These are phyloP conservation scores for Pichia pseudocactophila DNA, from an alignment of 805 yeast genomes.

Conservation along the genomic window DNA sequence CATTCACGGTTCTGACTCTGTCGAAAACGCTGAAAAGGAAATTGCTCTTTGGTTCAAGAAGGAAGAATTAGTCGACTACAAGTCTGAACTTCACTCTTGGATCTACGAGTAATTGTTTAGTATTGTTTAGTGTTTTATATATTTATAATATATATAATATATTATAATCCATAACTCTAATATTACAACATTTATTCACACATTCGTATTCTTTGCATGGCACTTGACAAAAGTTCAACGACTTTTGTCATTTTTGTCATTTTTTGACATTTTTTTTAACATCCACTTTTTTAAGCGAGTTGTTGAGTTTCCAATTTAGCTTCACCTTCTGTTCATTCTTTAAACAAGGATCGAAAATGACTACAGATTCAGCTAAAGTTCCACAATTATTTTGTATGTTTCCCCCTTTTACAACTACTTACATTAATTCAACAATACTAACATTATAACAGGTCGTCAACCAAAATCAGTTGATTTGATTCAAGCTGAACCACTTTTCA, in stretches of 20 bases:
- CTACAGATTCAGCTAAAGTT: conserved; percentile 7
- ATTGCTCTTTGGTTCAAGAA: conserved; percentile 95
- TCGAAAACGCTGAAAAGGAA: conserved; percentile 94
- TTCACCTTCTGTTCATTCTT: no score
- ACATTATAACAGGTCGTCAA: conserved; percentile 32
- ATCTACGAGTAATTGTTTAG: conserved; percentile 68
- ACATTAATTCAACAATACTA: neutral
- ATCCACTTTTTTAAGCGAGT: no score
- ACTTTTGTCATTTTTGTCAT: no score
- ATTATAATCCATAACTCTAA: no score
- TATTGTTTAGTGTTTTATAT: neutral
- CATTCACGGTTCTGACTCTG: conserved; percentile 98
- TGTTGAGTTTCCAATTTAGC: no score
- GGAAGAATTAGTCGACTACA: conserved; percentile 92
- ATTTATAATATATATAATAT: neutral
- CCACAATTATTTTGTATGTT: conserved; percentile 25
- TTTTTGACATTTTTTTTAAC: no score
- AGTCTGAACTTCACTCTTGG: conserved; percentile 78
- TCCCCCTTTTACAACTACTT: neutral
- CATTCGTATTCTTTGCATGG: no score
- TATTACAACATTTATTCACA: no score
- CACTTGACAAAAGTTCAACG: no score
- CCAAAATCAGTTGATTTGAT: conserved; percentile 48
- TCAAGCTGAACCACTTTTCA: conserved; percentile 37
- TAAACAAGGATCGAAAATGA: no score